Evolutionary conservation across 2,329 filamentous ascomycete species (phyloP).

Genomic region (Ophiostoma ulmi): DNA sequence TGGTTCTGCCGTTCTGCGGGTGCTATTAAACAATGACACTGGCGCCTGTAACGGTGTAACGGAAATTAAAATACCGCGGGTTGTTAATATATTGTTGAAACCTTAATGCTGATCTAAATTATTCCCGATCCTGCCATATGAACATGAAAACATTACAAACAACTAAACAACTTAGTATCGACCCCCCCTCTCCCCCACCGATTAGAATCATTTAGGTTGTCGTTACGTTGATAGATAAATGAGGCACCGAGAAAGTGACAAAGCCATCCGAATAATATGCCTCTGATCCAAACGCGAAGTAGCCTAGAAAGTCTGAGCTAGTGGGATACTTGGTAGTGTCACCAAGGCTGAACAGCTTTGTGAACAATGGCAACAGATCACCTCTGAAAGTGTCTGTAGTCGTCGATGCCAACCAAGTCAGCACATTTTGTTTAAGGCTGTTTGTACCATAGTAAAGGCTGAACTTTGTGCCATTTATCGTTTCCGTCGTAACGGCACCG

Average conservation of each 20-base stretch:
- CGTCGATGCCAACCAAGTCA: conserved; percentile 45
- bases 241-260: conserved; percentile 46
- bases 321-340: conserved; percentile 37
- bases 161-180: no score
- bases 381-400: conserved; percentile 41
- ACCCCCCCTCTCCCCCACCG: no score
- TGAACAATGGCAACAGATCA: conserved; percentile 44
- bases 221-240: conserved; percentile 36
- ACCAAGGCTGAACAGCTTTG: conserved; percentile 35
- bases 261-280: conserved; percentile 40
- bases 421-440: conserved; percentile 40
- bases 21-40: neutral
- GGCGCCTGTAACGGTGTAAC: neutral
- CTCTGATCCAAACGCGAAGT: conserved; percentile 50
- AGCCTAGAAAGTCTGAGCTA: conserved; percentile 45
- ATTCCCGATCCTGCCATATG: neutral
- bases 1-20: neutral
- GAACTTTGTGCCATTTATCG: conserved; percentile 41
- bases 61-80: neutral
- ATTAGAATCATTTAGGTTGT: neutral
- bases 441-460: conserved; percentile 42
- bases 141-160: conserved; percentile 1
- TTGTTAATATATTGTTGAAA: neutral
- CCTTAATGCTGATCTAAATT: neutral
- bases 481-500: conserved; percentile 35